phyloP scores from a whole-genome alignment of 352 stramenopile genomes.

The Phytophthora sansomeana region DNA sequence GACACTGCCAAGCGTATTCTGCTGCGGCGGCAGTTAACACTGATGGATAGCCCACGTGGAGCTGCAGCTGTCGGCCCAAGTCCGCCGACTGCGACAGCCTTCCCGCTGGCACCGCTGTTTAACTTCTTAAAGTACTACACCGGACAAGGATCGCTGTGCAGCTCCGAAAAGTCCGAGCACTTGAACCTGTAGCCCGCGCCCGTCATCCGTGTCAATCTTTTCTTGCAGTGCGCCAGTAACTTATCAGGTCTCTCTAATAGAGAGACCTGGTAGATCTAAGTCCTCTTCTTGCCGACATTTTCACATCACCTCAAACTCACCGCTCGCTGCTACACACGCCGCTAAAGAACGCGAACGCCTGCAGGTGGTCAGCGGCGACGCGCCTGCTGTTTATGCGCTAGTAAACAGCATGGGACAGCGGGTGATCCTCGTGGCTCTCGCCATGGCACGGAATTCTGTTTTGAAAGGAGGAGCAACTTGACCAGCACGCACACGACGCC shows the following conservation, averaged over 20 bases:
- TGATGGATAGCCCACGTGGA: constrained; percentile 27
- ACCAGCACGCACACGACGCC: too few species aligned
- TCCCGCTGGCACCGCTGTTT: constrained; percentile 14
- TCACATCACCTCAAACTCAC: constrained; percentile 17
- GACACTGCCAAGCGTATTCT: constrained; percentile 14
- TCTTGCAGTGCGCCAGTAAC: too few species aligned
- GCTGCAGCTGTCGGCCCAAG: constrained; percentile 20
- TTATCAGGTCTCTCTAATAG: too few species aligned
- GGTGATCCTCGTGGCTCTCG: neutral
- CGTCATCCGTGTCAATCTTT: too few species aligned
- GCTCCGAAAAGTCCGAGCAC: neutral
- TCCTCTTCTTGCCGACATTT: constrained; percentile 7
- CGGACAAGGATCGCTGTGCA: too few species aligned
- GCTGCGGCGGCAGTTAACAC: too few species aligned
- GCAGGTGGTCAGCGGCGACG: constrained; percentile 3
- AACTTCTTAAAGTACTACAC: constrained; percentile 4
- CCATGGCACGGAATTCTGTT: constrained; percentile 7
- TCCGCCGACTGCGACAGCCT: constrained; percentile 18
- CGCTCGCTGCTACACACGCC: neutral
- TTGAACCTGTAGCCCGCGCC: too few species aligned
- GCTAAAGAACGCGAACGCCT: too few species aligned
- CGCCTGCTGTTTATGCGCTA: constrained; percentile 9
- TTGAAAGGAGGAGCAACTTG: neutral
- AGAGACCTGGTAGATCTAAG: neutral
- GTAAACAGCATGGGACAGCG: constrained; percentile 6